Conservation (phyloP, 495 filamentous ascomycete genomes). For the Aspergillus kassunensis region DNA sequence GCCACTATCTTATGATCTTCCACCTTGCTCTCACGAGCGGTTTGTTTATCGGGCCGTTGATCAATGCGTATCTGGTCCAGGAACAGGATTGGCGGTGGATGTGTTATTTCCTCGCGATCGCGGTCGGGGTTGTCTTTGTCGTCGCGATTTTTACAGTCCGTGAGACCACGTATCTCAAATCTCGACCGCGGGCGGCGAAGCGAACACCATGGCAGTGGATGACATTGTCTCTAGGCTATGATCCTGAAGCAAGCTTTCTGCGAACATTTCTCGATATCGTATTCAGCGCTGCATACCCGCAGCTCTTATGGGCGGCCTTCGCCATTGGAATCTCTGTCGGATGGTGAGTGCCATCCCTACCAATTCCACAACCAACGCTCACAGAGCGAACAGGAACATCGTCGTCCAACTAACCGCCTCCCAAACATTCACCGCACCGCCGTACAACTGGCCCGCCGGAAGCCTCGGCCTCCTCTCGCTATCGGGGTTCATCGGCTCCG, state of each 20-base stretch:
- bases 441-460: slow-evolving; percentile 27
- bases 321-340: slow-evolving; percentile 29
- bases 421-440: slow-evolving; percentile 27
- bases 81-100: slow-evolving; percentile 31
- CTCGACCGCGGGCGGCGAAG: slow-evolving; percentile 4
- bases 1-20: slow-evolving; percentile 35
- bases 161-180: slow-evolving; percentile 23
- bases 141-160: slow-evolving; percentile 26
- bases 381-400: slow-evolving; percentile 26
- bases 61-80: slow-evolving; percentile 31
- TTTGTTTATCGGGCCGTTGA: slow-evolving; percentile 30
- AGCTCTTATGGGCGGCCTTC: slow-evolving; percentile 29
- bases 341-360: slow-evolving; percentile 15
- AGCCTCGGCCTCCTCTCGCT: slow-evolving; percentile 27
- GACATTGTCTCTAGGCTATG: slow-evolving; percentile 24
- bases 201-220: slow-evolving; percentile 22
- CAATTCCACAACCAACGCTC: neutral
- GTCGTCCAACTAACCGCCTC: slow-evolving; percentile 31
- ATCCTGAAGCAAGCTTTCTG: slow-evolving; percentile 25
- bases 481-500: slow-evolving; percentile 27
- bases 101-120: slow-evolving; percentile 29
- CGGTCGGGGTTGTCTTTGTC: slow-evolving; percentile 15
- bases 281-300: slow-evolving; percentile 25
- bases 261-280: slow-evolving; percentile 22
- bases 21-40: slow-evolving; percentile 29